These are phyloP conservation scores for Draba incana DNA, from an alignment of 345 rosid genomes.

Conservation along the genomic window DNA sequence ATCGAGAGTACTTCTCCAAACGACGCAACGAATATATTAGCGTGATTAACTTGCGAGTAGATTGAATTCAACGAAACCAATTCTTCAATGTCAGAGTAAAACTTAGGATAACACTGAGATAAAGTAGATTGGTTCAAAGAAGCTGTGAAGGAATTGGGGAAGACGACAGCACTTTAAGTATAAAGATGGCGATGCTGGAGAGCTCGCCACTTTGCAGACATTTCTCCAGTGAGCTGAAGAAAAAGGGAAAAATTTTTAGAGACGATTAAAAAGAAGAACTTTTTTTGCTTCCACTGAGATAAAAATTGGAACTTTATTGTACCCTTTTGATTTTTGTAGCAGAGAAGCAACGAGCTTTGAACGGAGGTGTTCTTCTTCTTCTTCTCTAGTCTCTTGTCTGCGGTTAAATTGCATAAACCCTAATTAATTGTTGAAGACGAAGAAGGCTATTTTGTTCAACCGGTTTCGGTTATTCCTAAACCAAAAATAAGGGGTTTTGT, in stretches of 20 bases:
- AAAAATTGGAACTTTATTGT: constrained; percentile 3
- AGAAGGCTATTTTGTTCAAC: too few relatives aligned
- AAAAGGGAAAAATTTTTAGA: background rate
- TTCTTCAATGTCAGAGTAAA: constrained; percentile 52
- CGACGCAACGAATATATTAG: constrained; percentile 64
- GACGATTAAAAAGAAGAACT: background rate
- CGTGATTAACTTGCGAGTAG: constrained; percentile 73
- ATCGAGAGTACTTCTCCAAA: constrained; percentile 51
- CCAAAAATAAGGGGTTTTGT: too few relatives aligned
- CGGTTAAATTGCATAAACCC: too few relatives aligned
- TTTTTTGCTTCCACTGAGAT: background rate
- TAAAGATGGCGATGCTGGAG: constrained; percentile 95
- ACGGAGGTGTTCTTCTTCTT: background rate
- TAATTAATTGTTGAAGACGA: too few relatives aligned
- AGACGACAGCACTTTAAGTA: constrained; percentile 82
- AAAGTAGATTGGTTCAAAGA: constrained; percentile 50
- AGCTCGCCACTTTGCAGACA: constrained; percentile 99
- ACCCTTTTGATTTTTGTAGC: background rate
- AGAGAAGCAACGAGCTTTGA: constrained; percentile 15
- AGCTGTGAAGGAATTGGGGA: constrained; percentile 57
- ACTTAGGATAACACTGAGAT: constrained; percentile 44
- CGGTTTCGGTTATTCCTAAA: too few relatives aligned
- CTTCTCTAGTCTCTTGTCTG: too few relatives aligned
- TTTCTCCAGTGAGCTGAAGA: constrained; percentile 35
- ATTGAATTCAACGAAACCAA: constrained; percentile 72